phyloP scores from a whole-genome alignment of 2,329 filamentous ascomycete species.

The Ceratocystis papillata region DNA sequence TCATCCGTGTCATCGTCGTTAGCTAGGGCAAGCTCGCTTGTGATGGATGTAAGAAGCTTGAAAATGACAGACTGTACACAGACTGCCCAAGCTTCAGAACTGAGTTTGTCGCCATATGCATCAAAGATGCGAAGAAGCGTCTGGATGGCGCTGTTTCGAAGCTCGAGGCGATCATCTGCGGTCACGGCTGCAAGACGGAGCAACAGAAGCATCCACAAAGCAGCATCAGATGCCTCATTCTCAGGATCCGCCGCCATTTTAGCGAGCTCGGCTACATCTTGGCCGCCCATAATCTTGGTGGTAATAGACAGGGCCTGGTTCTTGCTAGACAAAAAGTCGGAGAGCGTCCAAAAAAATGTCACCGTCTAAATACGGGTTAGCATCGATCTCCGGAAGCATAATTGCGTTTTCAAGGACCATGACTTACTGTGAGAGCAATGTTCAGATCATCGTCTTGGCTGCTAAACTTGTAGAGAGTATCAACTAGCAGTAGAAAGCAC shows the following conservation, averaged over 20 bases:
- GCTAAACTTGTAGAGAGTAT: conserved; percentile 81
- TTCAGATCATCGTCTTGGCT: conserved; percentile 87
- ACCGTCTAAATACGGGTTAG: conserved; percentile 50
- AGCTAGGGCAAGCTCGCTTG: conserved; percentile 25
- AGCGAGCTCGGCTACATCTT: conserved; percentile 43
- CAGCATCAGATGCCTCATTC: conserved; percentile 52
- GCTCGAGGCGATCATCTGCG: conserved; percentile 59
- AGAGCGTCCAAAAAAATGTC: conserved; percentile 92
- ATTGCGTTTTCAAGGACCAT: background rate
- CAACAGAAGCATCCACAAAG: conserved; percentile 68
- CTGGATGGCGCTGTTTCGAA: conserved; percentile 79
- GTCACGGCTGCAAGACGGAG: conserved; percentile 61
- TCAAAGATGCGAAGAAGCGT: conserved; percentile 86
- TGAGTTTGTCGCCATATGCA: conserved; percentile 72
- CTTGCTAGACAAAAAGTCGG: conserved; percentile 65
- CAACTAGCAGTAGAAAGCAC: conserved; percentile 67
- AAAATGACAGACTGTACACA: conserved; percentile 75
- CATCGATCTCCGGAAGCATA: background rate
- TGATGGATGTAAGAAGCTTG: conserved; percentile 59
- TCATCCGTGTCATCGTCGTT: conserved; percentile 30
- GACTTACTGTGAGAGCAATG: conserved; percentile 75
- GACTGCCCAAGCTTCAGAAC: conserved; percentile 67
- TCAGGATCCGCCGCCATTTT: conserved; percentile 49
- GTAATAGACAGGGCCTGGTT: conserved; percentile 49
- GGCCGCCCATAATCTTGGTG: conserved; percentile 43